phyloP scores from a whole-genome alignment of 345 rosid genomes.

The Populus deltoides region DNA sequence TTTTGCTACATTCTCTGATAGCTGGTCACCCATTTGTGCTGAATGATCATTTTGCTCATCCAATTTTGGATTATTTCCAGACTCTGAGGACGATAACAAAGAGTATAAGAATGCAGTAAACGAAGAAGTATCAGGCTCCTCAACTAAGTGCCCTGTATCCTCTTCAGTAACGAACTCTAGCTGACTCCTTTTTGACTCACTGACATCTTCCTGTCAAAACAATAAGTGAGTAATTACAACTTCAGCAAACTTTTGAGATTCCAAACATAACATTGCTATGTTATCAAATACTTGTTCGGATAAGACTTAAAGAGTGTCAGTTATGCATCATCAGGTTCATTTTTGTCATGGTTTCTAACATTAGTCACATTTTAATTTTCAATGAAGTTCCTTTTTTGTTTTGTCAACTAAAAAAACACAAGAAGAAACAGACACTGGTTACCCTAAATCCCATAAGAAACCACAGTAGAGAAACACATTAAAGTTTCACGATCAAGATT shows the following conservation, averaged over 20 bases:
- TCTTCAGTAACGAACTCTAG: conserved; percentile 48
- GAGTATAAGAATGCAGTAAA: conserved; percentile 89
- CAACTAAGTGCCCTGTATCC: conserved; percentile 36
- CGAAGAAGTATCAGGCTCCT: conserved; percentile 94
- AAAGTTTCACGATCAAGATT: background rate
- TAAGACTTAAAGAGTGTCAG: background rate
- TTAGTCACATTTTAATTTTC: background rate
- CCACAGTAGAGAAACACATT: background rate
- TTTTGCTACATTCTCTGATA: conserved; percentile 41
- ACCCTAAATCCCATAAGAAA: background rate
- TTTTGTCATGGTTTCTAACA: background rate
- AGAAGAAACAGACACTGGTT: background rate
- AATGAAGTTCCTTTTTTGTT: background rate
- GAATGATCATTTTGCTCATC: conserved; percentile 42
- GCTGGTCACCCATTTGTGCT: conserved; percentile 39
- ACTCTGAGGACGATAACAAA: conserved; percentile 58
- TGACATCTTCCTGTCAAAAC: conserved; percentile 47
- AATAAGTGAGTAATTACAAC: background rate
- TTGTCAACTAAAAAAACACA: background rate
- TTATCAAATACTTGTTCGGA: background rate
- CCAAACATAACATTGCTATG: background rate
- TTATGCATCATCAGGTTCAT: background rate
- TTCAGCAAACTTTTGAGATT: background rate
- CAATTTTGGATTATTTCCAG: conserved; percentile 34
- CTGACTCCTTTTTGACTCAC: conserved; percentile 45